phyloP scores from a whole-genome alignment of 2,329 filamentous ascomycete species.

The Alternaria sp. region DNA sequence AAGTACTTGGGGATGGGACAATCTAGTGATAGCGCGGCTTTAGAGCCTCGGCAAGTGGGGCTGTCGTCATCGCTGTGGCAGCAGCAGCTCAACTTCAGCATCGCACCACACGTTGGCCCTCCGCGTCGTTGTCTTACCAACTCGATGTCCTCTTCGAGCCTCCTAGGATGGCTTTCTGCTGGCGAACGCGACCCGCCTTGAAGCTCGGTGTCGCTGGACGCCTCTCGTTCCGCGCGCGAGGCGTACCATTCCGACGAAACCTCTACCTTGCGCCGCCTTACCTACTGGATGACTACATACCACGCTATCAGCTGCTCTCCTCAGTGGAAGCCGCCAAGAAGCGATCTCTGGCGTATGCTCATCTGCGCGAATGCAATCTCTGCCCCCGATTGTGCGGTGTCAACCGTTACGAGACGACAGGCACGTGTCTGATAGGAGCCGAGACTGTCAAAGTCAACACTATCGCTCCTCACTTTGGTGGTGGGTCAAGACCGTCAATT shows the following conservation, averaged over 20 bases:
- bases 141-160: not conserved
- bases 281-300: constrained; percentile 75
- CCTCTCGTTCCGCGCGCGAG: not conserved
- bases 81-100: not conserved
- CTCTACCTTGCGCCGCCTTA: constrained; percentile 68
- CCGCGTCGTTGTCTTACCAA: not conserved
- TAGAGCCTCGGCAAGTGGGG: constrained; percentile 13
- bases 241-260: constrained; percentile 28
- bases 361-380: constrained; percentile 79
- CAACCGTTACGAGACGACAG: constrained; percentile 80
- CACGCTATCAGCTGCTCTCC: constrained; percentile 73
- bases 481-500: constrained; percentile 24
- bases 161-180: constrained; percentile 4
- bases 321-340: constrained; percentile 75
- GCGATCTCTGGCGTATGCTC: constrained; percentile 73
- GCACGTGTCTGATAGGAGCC: constrained; percentile 77
- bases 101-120: not conserved
- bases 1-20: not conserved
- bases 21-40: not conserved
- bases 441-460: constrained; percentile 80
- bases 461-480: constrained; percentile 84
- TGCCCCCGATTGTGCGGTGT: constrained; percentile 79
- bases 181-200: constrained; percentile 19
- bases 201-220: not conserved
- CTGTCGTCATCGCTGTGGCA: not conserved